A percentile compares a stretch with the other conserved stretches of the same genome.
phyloP scores from a whole-genome alignment of 1,284 basidiomycete genomes.

The Porphyrellus sp. region DNA sequence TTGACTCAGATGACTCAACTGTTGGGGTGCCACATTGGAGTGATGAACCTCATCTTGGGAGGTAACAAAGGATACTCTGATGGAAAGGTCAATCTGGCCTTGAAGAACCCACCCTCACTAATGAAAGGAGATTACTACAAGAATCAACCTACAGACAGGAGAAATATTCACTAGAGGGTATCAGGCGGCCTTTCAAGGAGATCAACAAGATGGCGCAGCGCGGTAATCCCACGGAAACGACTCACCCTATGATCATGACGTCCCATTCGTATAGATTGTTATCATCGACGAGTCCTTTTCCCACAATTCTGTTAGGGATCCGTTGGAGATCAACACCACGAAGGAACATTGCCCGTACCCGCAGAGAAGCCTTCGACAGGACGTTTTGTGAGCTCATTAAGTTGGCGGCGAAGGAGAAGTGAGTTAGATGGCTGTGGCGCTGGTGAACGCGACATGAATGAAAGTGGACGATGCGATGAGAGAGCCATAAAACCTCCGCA shows the following conservation, averaged over 20 bases:
- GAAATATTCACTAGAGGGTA: constrained; percentile 75
- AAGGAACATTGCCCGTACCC: constrained; percentile 46
- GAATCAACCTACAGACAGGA: constrained; percentile 7
- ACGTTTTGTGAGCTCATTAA: constrained; percentile 81
- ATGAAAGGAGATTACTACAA: constrained; percentile 8
- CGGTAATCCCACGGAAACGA: constrained; percentile 15
- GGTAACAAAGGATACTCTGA: constrained; percentile 88
- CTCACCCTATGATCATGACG: constrained; percentile 87
- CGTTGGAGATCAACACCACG: constrained; percentile 26
- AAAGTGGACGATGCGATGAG: constrained; percentile 2
- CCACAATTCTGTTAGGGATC: constrained; percentile 33
- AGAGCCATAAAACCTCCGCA: background rate
- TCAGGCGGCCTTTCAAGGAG: constrained; percentile 67
- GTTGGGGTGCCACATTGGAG: constrained; percentile 99
- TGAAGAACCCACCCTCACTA: constrained; percentile 92
- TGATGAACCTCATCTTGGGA: constrained; percentile 94
- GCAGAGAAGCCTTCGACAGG: constrained; percentile 95
- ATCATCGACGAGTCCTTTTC: constrained; percentile 84
- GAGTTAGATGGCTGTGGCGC: constrained; percentile 53
- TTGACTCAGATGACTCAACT: constrained; percentile 62
- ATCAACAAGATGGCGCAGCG: constrained; percentile 19
- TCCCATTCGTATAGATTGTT: constrained; percentile 94
- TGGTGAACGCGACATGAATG: constrained; percentile 48
- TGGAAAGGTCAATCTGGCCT: constrained; percentile 85
- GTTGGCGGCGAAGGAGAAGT: constrained; percentile 76